Evolutionary conservation across 2,329 filamentous ascomycete species (phyloP).

Genomic region (Dichotomopilus funicola): DNA sequence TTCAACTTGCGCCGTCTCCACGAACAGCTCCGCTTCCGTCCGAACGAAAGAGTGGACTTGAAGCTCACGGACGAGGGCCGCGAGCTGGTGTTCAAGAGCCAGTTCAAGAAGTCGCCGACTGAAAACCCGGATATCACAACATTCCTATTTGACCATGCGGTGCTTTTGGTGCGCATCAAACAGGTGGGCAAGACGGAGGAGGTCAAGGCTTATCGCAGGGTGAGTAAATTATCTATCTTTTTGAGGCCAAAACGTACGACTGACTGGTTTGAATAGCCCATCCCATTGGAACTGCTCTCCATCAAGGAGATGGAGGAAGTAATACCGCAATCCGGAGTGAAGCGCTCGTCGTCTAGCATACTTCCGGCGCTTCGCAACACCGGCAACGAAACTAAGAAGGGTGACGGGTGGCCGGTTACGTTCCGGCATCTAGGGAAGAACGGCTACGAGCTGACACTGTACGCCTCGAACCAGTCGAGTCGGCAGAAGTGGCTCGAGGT

Average conservation of each 20-base stretch:
- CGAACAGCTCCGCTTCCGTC: conserved; percentile 82
- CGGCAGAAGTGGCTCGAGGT: conserved; percentile 96
- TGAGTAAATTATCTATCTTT: conserved; percentile 27
- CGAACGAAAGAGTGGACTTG: conserved; percentile 85
- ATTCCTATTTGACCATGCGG: conserved; percentile 93
- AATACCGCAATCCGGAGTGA: conserved; percentile 73
- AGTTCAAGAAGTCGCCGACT: conserved; percentile 84
- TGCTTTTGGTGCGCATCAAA: conserved; percentile 86
- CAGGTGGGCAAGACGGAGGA: conserved; percentile 89
- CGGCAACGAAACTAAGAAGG: conserved; percentile 49
- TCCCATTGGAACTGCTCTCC: conserved; percentile 84
- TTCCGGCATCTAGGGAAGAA: conserved; percentile 95
- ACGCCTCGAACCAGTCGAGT: conserved; percentile 75
- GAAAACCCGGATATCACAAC: conserved; percentile 87
- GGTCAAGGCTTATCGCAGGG: conserved; percentile 82
- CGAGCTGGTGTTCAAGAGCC: conserved; percentile 89
- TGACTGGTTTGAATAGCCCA: conserved; percentile 52
- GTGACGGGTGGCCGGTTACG: conserved; percentile 85
- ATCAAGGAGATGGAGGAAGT: conserved; percentile 98
- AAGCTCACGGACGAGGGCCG: conserved; percentile 91
- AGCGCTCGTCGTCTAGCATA: conserved; percentile 82
- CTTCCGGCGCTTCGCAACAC: conserved; percentile 50
- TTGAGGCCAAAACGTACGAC: neutral
- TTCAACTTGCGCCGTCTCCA: conserved; percentile 93
- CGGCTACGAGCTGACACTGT: conserved; percentile 87